Evolutionary conservation across 768 basidiomycete genomes (phyloP).

Genomic region (Lentinula detonsa): DNA sequence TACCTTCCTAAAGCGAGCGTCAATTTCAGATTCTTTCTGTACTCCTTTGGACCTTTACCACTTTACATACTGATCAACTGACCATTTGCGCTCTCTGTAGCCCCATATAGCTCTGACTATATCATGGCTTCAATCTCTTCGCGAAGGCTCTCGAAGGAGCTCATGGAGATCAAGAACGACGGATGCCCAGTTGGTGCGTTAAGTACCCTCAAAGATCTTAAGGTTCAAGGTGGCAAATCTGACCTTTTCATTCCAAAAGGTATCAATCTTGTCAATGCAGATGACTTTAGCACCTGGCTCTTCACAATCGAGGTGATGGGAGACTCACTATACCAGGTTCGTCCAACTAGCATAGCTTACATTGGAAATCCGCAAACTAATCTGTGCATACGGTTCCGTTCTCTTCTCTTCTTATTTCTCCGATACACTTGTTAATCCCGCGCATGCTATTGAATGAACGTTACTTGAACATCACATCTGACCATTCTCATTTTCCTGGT

Average conservation of each 20-base stretch:
- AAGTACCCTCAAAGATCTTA: neutral
- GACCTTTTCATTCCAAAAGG: constrained; percentile 34
- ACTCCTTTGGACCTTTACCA: neutral
- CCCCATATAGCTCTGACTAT: neutral
- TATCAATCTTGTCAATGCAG: constrained; percentile 66
- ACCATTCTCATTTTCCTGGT: neutral
- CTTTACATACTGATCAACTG: neutral
- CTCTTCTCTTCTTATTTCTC: neutral
- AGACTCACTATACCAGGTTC: constrained; percentile 70
- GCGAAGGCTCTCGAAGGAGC: constrained; percentile 65
- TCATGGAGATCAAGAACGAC: constrained; percentile 58
- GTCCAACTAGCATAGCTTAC: constrained; percentile 9
- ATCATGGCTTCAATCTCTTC: constrained; percentile 58
- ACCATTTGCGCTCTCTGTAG: neutral
- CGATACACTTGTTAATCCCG: neutral
- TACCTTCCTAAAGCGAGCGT: neutral
- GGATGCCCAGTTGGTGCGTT: constrained; percentile 60
- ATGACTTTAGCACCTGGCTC: constrained; percentile 73
- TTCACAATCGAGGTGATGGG: constrained; percentile 82
- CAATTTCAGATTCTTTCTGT: neutral
- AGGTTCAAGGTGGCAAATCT: neutral
- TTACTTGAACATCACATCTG: too few relatives aligned
- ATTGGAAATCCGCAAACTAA: neutral
- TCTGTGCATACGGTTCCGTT: neutral
- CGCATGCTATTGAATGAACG: too few relatives aligned